Conservation (phyloP, 1,284 basidiomycete genomes). For the Austroboletus novae-zelandiae region DNA sequence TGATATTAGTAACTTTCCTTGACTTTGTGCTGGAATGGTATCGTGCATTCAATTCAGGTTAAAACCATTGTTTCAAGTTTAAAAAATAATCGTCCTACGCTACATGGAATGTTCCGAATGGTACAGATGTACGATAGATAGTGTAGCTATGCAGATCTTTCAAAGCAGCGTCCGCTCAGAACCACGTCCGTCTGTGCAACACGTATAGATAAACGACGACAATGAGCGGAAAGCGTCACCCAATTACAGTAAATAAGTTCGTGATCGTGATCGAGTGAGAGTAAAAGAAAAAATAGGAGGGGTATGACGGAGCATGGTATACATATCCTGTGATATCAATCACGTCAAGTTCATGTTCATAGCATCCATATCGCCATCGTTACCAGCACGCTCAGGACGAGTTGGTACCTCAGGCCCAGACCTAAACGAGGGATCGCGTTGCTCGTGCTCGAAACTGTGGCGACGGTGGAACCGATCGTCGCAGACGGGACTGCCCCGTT, state of each 20-base stretch:
- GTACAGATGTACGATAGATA: neutral
- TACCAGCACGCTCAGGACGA: neutral
- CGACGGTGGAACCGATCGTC: slow-evolving; percentile 32
- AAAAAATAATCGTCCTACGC: neutral
- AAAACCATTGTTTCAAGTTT: no score
- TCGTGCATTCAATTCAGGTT: no score
- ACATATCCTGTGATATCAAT: no score
- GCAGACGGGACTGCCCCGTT: slow-evolving; percentile 29
- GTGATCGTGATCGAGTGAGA: neutral
- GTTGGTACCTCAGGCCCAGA: neutral
- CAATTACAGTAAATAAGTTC: neutral
- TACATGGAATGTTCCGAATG: neutral
- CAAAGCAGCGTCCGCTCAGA: no score
- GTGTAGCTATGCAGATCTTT: no score
- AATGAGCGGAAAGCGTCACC: neutral
- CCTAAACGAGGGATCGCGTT: neutral
- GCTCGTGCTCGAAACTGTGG: slow-evolving; percentile 16
- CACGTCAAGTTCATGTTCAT: neutral
- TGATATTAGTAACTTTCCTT: no score
- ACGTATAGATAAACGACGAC: no score
- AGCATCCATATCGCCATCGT: neutral
- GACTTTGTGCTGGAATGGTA: no score
- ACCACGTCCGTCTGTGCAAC: no score
- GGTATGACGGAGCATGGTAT: no score
- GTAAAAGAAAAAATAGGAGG: neutral